Conservation (phyloP, 306 rosid species). For the Castanospermum australe region DNA sequence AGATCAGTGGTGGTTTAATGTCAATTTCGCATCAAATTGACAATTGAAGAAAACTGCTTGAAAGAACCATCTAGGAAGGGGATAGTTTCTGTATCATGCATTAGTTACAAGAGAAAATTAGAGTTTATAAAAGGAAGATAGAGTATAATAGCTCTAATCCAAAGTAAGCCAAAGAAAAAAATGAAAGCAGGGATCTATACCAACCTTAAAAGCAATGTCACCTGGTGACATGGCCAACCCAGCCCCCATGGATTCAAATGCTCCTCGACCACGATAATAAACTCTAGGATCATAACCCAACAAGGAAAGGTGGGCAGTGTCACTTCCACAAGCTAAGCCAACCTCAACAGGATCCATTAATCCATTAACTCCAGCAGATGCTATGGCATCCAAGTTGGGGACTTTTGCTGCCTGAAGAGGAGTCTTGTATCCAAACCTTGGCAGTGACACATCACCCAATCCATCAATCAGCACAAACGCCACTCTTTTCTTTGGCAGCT, state of each 20-base stretch:
- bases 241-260: constrained; percentile 98
- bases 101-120: neutral
- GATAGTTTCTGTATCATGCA: neutral
- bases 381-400: constrained; percentile 80
- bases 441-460: constrained; percentile 87
- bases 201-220: constrained; percentile 94
- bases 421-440: constrained; percentile 74
- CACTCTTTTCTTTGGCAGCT: constrained; percentile 76
- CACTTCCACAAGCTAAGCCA: constrained; percentile 97
- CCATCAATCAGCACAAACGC: constrained; percentile 97
- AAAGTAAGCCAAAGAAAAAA: neutral
- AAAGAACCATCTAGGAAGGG: neutral
- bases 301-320: constrained; percentile 95
- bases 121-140: neutral
- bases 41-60: neutral
- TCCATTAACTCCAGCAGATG: constrained; percentile 92
- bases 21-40: neutral
- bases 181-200: constrained; percentile 1
- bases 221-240: constrained; percentile 99
- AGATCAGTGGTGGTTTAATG: neutral
- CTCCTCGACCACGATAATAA: constrained; percentile 93
- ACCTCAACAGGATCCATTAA: constrained; percentile 98
- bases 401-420: constrained; percentile 86
- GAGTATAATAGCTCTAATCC: neutral
- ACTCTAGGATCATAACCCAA: constrained; percentile 89